phyloP scores from a whole-genome alignment of 768 basidiomycete species.

The Mycena floridula region DNA sequence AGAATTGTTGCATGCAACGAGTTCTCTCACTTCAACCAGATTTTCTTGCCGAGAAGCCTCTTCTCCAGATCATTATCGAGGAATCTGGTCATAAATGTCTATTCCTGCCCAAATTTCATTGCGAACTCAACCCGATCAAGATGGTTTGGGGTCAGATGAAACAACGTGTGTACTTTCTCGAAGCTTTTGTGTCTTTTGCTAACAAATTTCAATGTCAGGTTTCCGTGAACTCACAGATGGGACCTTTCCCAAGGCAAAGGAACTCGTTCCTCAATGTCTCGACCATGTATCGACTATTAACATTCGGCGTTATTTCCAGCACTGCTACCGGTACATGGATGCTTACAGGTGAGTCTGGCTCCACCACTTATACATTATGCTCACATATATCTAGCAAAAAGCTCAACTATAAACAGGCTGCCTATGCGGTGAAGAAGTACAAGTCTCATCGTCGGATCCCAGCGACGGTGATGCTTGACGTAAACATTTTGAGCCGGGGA shows the following conservation, averaged over 20 bases:
- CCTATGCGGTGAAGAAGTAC: constrained; percentile 19
- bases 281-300: constrained; percentile 9
- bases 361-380: not conserved
- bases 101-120: constrained; percentile 2
- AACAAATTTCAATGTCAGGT: constrained; percentile 6
- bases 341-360: constrained; percentile 7
- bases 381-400: constrained; percentile 3
- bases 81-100: constrained; percentile 17
- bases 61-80: constrained; percentile 15
- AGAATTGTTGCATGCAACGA: constrained; percentile 16
- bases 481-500: too few species aligned
- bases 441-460: constrained; percentile 19
- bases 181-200: constrained; percentile 6
- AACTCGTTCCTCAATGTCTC: constrained; percentile 17
- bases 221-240: constrained; percentile 16
- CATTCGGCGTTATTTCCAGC: constrained; percentile 16
- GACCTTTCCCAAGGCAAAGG: constrained; percentile 16
- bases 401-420: constrained; percentile 17
- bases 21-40: constrained; percentile 13
- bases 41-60: constrained; percentile 14
- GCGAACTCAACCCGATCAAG: constrained; percentile 14
- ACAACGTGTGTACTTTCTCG: constrained; percentile 9
- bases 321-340: constrained; percentile 15
- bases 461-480: too few species aligned
- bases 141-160: constrained; percentile 22